Conservation (phyloP, 2,329 filamentous ascomycete genomes). For the Ceratocystis albifundus region DNA sequence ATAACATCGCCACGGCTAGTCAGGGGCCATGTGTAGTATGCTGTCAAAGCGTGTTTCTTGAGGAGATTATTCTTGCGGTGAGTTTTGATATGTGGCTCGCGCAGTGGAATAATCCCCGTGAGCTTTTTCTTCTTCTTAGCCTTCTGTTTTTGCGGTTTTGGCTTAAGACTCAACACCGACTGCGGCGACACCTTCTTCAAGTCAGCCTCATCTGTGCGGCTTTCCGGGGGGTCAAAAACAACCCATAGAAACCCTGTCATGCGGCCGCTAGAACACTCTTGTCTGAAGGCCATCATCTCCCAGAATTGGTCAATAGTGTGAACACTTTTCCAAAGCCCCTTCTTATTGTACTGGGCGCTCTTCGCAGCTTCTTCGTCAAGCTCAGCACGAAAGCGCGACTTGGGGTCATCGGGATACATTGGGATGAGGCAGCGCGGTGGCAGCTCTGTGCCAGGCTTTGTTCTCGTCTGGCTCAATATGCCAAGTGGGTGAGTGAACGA, state of each 20-base stretch:
- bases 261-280: constrained; percentile 87
- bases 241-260: constrained; percentile 94
- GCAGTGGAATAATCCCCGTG: constrained; percentile 49
- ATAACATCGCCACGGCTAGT: constrained; percentile 52
- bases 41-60: constrained; percentile 41
- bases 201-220: constrained; percentile 21
- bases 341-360: constrained; percentile 41
- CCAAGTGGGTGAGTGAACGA: constrained; percentile 63
- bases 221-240: constrained; percentile 52
- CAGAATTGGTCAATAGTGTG: constrained; percentile 83
- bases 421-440: constrained; percentile 78
- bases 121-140: constrained; percentile 40
- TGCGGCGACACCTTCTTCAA: constrained; percentile 9
- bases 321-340: constrained; percentile 71
- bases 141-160: constrained; percentile 27
- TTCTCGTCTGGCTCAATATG: constrained; percentile 49
- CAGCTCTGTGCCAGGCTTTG: constrained; percentile 44
- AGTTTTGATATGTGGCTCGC: constrained; percentile 55
- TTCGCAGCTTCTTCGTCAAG: constrained; percentile 70
- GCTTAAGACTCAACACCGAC: neutral
- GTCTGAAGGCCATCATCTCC: constrained; percentile 95
- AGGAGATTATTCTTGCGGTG: constrained; percentile 39
- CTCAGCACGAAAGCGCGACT: constrained; percentile 77
- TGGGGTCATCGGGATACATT: constrained; percentile 88
- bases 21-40: constrained; percentile 55